phyloP scores from a whole-genome alignment of 2,329 filamentous ascomycete genomes.

The Colletotrichum sublineola region DNA sequence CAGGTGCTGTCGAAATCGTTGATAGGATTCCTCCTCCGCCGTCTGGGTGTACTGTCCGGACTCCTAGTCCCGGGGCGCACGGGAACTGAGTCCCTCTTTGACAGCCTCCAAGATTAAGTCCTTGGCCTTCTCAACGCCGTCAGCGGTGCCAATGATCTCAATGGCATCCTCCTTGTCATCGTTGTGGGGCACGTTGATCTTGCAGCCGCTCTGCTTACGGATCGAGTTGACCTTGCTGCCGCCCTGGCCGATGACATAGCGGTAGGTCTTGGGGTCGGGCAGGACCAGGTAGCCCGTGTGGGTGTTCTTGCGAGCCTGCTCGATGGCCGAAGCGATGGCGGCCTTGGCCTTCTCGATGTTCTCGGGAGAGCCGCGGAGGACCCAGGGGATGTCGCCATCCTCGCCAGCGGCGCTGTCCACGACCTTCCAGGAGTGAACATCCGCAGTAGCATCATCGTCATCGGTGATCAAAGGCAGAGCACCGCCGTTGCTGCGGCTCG shows the following conservation, averaged over 20 bases:
- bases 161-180: slow-evolving; percentile 85
- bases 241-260: slow-evolving; percentile 88
- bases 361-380: slow-evolving; percentile 83
- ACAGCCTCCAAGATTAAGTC: slow-evolving; percentile 91
- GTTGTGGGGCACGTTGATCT: slow-evolving; percentile 91
- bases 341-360: slow-evolving; percentile 86
- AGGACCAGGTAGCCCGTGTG: slow-evolving; percentile 90
- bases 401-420: slow-evolving; percentile 74
- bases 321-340: slow-evolving; percentile 78
- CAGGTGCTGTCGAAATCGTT: slow-evolving; percentile 13
- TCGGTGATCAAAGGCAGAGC: slow-evolving; percentile 94
- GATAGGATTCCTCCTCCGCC: neutral
- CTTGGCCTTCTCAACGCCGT: slow-evolving; percentile 88
- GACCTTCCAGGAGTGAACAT: slow-evolving; percentile 86
- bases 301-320: slow-evolving; percentile 76
- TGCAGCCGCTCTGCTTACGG: slow-evolving; percentile 90
- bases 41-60: slow-evolving; percentile 1
- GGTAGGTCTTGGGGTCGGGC: slow-evolving; percentile 89
- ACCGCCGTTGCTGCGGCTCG: slow-evolving; percentile 69
- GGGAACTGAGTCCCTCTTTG: slow-evolving; percentile 64
- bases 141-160: slow-evolving; percentile 84
- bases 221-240: slow-evolving; percentile 95
- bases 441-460: slow-evolving; percentile 73
- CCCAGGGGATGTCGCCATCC: slow-evolving; percentile 86
- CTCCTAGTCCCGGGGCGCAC: slow-evolving; percentile 37